A percentile compares a stretch with the other conserved stretches of the same genome.
Evolutionary conservation across 495 filamentous ascomycete species (phyloP).

Genomic region (Trypethelium eluteriae): DNA sequence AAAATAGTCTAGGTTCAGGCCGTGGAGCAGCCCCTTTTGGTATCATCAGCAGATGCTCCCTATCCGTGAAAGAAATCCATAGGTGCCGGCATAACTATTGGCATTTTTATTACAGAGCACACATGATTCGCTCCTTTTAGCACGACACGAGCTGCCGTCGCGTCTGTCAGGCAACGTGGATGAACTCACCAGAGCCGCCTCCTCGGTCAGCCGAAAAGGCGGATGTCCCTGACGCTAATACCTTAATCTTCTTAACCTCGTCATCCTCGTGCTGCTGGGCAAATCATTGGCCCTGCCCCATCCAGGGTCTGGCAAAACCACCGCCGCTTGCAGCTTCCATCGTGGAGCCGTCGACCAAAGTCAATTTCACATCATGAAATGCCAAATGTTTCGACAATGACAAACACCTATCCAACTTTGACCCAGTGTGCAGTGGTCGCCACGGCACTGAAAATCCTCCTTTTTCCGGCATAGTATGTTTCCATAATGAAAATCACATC

Average conservation of each 20-base stretch:
- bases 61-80: too few species aligned
- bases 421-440: slow-evolving; percentile 80
- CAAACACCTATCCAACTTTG: slow-evolving; percentile 74
- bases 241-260: background rate
- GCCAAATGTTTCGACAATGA: slow-evolving; percentile 45
- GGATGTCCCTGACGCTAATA: slow-evolving; percentile 10
- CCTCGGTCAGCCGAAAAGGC: background rate
- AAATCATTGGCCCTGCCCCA: too few species aligned
- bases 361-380: slow-evolving; percentile 6
- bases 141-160: background rate
- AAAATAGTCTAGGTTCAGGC: background rate
- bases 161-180: slow-evolving; percentile 3
- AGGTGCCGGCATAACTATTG: background rate
- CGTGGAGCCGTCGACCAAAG: background rate
- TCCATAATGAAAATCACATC: background rate
- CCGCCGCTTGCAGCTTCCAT: background rate
- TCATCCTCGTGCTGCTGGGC: too few species aligned
- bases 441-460: slow-evolving; percentile 82
- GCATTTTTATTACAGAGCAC: background rate
- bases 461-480: slow-evolving; percentile 93
- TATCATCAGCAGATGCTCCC: background rate
- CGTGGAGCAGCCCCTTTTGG: background rate
- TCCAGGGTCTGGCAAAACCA: background rate
- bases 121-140: too few species aligned
- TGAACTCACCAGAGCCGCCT: background rate